Percentiles rank a stretch among this genome's conserved stretches.
Conservation (phyloP, 805 yeast species). For the Suhomyces sp. region DNA sequence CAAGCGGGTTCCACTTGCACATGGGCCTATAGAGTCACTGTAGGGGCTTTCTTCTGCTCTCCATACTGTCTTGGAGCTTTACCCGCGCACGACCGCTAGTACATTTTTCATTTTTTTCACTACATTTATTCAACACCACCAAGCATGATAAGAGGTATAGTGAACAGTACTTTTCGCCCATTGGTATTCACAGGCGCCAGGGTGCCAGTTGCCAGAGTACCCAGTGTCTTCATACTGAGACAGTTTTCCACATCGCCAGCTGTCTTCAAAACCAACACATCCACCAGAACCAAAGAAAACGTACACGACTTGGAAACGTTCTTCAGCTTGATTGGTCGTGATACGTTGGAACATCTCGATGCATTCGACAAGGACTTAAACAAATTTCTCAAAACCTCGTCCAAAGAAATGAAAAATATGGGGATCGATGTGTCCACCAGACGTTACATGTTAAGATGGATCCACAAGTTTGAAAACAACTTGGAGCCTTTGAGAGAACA, state of each 20-base stretch:
- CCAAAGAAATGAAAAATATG: conserved; percentile 60
- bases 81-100: conserved; percentile 1
- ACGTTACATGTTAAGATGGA: conserved; percentile 71
- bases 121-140: background rate
- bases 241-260: conserved; percentile 9
- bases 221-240: background rate
- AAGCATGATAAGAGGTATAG: background rate
- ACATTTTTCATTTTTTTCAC: background rate
- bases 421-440: conserved; percentile 76
- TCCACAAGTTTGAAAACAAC: conserved; percentile 60
- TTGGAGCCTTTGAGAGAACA: conserved; percentile 52
- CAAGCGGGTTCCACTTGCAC: background rate
- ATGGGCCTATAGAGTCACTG: no score
- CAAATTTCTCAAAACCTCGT: conserved; percentile 55
- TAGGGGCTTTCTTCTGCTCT: no score
- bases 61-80: no score
- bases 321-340: conserved; percentile 75
- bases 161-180: background rate
- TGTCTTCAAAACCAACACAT: conserved; percentile 49
- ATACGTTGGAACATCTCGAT: conserved; percentile 62
- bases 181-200: background rate
- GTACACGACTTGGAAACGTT: conserved; percentile 68
- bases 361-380: conserved; percentile 59
- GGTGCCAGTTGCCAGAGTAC: background rate
- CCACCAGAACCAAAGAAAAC: conserved; percentile 42